Evolutionary conservation across 306 rosid genomes (phyloP), one percentile per base, ranked within the genome.

Genomic region (Hylodesmum podocarpum): DNA sequence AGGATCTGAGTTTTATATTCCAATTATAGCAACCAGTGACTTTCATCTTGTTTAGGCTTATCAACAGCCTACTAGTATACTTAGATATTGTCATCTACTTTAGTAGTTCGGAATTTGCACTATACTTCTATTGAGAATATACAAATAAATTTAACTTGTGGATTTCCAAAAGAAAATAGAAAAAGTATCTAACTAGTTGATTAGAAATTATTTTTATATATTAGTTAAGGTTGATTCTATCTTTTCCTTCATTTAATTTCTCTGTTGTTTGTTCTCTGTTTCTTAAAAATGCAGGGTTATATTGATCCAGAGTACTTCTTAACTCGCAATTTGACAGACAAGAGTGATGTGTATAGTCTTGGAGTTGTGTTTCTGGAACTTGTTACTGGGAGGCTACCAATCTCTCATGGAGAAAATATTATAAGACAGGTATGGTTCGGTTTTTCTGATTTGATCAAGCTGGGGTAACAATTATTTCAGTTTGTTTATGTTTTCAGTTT

Each of bases 241-340:
- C 33, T 18, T 18, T 62, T 49, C 69, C 70, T 62, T 50, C 36
- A 70, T 37, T 70, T 66, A 62, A 25, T 72, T 6, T 59, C 41
- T 19, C 22, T 22, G 8, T 54, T 27, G 27, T 72, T 65, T 36
- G 1, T 47, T 63, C n/a, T 24, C 1, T 86, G 69, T 68, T 70
- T n/a, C n/a, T 58, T 24, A 25, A 53, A 76, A 39, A 73, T 78
- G 68, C 84, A 93, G 96, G 98, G 97, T 71, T 93, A 93, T 79
- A 91, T 93, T 46, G 98, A 93, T 84, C 98, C 98, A 10, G 98
- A 93, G 77, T 93, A 93, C 80, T 91, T 93, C 83, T 79, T 93
- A 44, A 93, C 97, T 66, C 97, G 47, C 68, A 88, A 91, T 72
- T 77, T 93, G 59, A 91, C 97, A 0, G 97, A 93, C 72, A 93